These are phyloP conservation scores for Pseudognaphalium luteoalbum DNA, from an alignment of 129 eudicot genomes.

Conservation along the genomic window DNA sequence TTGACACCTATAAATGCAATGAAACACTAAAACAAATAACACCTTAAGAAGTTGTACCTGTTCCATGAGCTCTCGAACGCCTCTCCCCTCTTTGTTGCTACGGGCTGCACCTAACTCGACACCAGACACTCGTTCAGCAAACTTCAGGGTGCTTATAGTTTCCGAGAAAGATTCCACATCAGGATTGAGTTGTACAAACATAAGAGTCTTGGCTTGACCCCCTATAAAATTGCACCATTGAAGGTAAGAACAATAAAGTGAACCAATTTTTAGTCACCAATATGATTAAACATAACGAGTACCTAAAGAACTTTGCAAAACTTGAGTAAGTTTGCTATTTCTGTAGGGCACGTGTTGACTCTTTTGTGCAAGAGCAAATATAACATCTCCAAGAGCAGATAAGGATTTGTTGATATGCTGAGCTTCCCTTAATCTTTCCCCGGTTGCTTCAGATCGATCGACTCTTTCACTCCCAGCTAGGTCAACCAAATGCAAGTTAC, in stretches of 20 bases:
- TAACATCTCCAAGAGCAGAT: constrained; percentile 91
- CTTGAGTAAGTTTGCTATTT: constrained; percentile 91
- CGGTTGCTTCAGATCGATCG: constrained; percentile 81
- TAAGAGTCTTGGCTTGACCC: constrained; percentile 87
- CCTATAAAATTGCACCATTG: constrained; percentile 37
- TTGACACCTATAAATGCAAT: neutral
- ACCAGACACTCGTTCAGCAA: constrained; percentile 89
- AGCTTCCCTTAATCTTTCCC: constrained; percentile 80
- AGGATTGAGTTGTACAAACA: constrained; percentile 90
- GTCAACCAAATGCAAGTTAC: constrained; percentile 83
- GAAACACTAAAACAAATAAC: neutral
- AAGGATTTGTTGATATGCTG: constrained; percentile 88
- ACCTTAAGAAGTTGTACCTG: constrained; percentile 46
- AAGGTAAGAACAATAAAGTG: constrained; percentile 16
- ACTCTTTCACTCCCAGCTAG: constrained; percentile 95
- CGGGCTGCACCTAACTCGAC: constrained; percentile 93
- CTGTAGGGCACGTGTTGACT: constrained; percentile 81
- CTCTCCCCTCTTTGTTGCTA: constrained; percentile 79
- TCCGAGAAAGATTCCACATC: constrained; percentile 81
- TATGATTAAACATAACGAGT: constrained; percentile 6
- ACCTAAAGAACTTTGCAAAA: constrained; percentile 90
- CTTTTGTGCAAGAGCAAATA: constrained; percentile 85
- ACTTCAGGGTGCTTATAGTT: constrained; percentile 70
- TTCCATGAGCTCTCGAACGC: constrained; percentile 82
- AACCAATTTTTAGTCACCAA: neutral